Conservation (phyloP, 2,329 filamentous ascomycete genomes). For the Aspergillus fijiensis region DNA sequence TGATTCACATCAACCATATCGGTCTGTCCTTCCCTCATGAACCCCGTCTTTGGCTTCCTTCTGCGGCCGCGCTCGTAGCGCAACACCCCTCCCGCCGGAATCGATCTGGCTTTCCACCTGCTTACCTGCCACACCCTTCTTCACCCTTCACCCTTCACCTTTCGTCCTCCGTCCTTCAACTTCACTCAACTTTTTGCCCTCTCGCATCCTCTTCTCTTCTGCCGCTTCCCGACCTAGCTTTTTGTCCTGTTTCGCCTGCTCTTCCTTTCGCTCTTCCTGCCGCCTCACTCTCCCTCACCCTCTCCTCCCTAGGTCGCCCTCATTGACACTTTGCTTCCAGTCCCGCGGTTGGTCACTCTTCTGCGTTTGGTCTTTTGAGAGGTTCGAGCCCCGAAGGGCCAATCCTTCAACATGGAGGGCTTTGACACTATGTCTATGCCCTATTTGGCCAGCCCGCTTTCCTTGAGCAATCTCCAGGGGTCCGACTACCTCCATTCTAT, state of each 20-base stretch:
- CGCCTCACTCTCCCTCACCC: neutral
- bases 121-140: neutral
- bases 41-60: conserved; percentile 12
- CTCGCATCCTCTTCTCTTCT: neutral
- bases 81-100: conserved; percentile 6
- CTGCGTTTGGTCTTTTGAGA: neutral
- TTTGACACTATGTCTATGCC: conserved; percentile 63
- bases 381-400: neutral
- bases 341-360: neutral
- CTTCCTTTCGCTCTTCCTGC: neutral
- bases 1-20: neutral
- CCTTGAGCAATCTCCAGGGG: conserved; percentile 53
- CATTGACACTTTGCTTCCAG: neutral
- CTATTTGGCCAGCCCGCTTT: conserved; percentile 60
- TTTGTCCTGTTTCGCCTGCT: neutral
- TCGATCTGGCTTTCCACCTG: neutral
- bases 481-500: conserved; percentile 50
- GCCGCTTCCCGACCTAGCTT: neutral
- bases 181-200: neutral
- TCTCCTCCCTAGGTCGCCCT: conserved; percentile 1
- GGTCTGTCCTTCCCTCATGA: neutral
- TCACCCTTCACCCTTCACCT: too few species aligned
- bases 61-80: conserved; percentile 12
- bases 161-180: neutral
- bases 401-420: conserved; percentile 48